These are phyloP conservation scores for Suillus occidentalis DNA, from an alignment of 768 basidiomycete species.

Conservation along the genomic window DNA sequence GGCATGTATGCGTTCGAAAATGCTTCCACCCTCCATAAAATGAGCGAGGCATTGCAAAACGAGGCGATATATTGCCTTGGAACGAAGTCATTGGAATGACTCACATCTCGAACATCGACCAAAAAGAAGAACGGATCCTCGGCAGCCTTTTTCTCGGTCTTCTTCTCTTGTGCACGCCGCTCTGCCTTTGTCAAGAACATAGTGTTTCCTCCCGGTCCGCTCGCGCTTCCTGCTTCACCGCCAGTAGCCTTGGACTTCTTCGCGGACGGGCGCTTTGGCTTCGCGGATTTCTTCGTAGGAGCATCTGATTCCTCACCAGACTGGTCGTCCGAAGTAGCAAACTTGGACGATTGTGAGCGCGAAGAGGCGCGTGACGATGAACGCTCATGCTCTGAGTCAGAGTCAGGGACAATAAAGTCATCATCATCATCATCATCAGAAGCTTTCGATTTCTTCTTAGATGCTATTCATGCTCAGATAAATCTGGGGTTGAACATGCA, in stretches of 20 bases:
- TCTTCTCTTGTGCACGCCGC: constrained; percentile 69
- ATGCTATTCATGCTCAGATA: constrained; percentile 31
- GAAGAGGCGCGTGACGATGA: constrained; percentile 55
- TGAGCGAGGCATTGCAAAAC: neutral
- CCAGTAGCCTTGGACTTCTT: constrained; percentile 30
- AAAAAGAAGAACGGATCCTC: constrained; percentile 82
- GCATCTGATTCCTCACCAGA: constrained; percentile 41
- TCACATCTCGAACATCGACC: constrained; percentile 66
- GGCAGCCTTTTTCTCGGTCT: constrained; percentile 76
- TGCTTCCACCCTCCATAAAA: neutral
- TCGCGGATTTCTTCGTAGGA: constrained; percentile 35
- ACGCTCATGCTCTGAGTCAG: constrained; percentile 61
- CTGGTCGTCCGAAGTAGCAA: constrained; percentile 39
- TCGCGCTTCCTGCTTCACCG: constrained; percentile 24
- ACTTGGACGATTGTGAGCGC: constrained; percentile 33
- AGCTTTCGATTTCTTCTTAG: constrained; percentile 34
- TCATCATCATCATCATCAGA: constrained; percentile 50
- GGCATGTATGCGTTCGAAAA: neutral
- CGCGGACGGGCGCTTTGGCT: constrained; percentile 33
- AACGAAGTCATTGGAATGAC: constrained; percentile 16
- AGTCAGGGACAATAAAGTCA: constrained; percentile 65
- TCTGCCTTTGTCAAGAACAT: constrained; percentile 85
- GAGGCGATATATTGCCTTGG: neutral
- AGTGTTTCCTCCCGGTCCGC: constrained; percentile 30
- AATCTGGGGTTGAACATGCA: constrained; percentile 1